Conservation (phyloP, 306 rosid species). For the Gastrolobium bilobum region DNA sequence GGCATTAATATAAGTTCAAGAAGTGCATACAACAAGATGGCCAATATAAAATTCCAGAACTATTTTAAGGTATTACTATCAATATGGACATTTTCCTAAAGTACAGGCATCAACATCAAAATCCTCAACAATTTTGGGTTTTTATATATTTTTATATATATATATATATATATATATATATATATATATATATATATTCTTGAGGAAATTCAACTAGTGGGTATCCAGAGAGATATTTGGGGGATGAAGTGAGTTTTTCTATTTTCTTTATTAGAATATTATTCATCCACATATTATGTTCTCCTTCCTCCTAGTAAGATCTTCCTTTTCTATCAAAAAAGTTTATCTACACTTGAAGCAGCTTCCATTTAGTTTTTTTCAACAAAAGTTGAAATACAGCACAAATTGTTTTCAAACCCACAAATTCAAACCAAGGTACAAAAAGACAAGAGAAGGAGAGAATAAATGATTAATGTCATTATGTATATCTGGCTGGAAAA, state of each 20-base stretch:
- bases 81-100: conserved; percentile 19
- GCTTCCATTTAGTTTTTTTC: neutral
- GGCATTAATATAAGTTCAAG: conserved; percentile 34
- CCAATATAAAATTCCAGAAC: conserved; percentile 32
- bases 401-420: conserved; percentile 13
- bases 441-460: neutral
- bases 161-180: neutral
- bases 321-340: neutral
- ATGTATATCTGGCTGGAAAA: conserved; percentile 44
- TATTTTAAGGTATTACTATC: conserved; percentile 31
- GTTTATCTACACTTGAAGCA: conserved; percentile 8
- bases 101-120: conserved; percentile 9
- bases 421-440: neutral
- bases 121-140: neutral
- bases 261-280: neutral
- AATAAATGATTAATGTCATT: conserved; percentile 20
- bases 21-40: conserved; percentile 24
- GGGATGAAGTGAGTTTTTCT: neutral
- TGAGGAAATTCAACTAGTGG: neutral
- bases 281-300: conserved; percentile 22
- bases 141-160: too few relatives aligned
- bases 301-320: neutral
- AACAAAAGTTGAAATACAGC: conserved; percentile 15
- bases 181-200: neutral
- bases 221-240: conserved; percentile 15